Base-by-base conservation (phyloP, 2,329 filamentous ascomycete genomes). In the Colletotrichum agaves region DNA sequence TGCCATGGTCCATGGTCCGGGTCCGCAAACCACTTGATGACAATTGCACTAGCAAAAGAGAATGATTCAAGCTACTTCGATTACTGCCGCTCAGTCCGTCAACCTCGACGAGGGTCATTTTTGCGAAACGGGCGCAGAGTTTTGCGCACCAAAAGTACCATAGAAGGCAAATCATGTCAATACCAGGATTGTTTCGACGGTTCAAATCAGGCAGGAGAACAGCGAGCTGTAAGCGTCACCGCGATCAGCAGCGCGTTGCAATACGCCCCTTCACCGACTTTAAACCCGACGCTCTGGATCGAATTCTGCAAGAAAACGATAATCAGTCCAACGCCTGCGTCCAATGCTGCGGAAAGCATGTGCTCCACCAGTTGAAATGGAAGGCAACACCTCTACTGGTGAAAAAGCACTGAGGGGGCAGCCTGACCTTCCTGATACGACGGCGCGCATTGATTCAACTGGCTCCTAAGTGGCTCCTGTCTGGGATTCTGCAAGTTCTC, bases 201-300 rank as follows among this genome's bases (percentile, higher is more conserved):
- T 41, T 43, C 65, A 21, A 68, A 68, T 50, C 39, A 49, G 65
- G 65, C 52, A 68, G 65, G 65, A 68, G 65, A 64, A 12, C 47
- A 52, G 47, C 49, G 53, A 65, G 12, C 12, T 60, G 61, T 19
- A 68, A 47, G 12, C 53, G 46, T 37, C 31, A 12, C 41, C 35
- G 39, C 37, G 27, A 67, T 53, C 39, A 67, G 63, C 31, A 67
- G 21, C 39, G 23, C 19, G 33, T 15, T 13, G 41, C 33, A 44
- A 19, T 55, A 55, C 21, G 37, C 44, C 17, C 37, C 31, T 59
- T 65, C 65, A 68, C 65, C 61, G 65, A 68, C 65, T 68, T 60
- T 68, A 52, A 47, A 55, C 47, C 65, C 65, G 61, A 55, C 43
- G 27, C 61, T 68, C 53, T 65, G 65, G 65, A 50, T 59, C 53